These are phyloP conservation scores for Colletotrichum coccodes DNA, from an alignment of 2,329 filamentous ascomycete genomes.

Conservation along the genomic window DNA sequence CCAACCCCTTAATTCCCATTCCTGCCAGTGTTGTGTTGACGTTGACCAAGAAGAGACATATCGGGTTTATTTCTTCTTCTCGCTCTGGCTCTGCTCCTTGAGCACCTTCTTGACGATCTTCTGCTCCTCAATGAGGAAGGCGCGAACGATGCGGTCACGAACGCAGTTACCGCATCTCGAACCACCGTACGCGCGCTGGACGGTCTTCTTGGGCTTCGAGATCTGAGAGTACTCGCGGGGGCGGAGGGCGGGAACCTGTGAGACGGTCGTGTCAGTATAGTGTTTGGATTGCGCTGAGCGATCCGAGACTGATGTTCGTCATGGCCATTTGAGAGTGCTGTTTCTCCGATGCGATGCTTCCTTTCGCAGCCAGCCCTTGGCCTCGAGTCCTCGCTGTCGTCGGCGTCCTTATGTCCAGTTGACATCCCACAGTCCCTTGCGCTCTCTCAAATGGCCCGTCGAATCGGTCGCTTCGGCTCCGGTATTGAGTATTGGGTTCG, in stretches of 20 bases:
- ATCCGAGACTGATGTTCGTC: background rate
- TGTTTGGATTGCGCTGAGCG: background rate
- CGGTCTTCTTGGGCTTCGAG: slow-evolving; percentile 99
- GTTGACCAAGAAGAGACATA: slow-evolving; percentile 34
- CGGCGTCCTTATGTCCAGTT: background rate
- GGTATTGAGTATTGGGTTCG: slow-evolving; percentile 21
- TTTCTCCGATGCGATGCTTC: background rate
- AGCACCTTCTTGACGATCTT: slow-evolving; percentile 99
- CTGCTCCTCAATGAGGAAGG: slow-evolving; percentile 99
- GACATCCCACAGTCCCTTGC: background rate
- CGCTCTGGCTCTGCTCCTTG: slow-evolving; percentile 90
- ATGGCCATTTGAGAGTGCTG: slow-evolving; percentile 18
- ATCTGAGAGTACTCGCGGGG: slow-evolving; percentile 97
- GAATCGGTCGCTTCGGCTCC: slow-evolving; percentile 10
- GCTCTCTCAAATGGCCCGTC: slow-evolving; percentile 15
- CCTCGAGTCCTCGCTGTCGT: background rate
- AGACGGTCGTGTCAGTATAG: slow-evolving; percentile 3
- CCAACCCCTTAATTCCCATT: slow-evolving; percentile 45
- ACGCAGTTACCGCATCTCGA: slow-evolving; percentile 99
- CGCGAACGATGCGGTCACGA: slow-evolving; percentile 95
- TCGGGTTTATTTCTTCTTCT: slow-evolving; percentile 74
- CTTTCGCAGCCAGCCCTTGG: background rate
- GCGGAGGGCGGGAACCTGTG: slow-evolving; percentile 91
- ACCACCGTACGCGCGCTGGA: slow-evolving; percentile 97
- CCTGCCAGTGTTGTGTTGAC: slow-evolving; percentile 34